Conservation (phyloP, 2,329 filamentous ascomycete species). For the Ilyonectria robusta region DNA sequence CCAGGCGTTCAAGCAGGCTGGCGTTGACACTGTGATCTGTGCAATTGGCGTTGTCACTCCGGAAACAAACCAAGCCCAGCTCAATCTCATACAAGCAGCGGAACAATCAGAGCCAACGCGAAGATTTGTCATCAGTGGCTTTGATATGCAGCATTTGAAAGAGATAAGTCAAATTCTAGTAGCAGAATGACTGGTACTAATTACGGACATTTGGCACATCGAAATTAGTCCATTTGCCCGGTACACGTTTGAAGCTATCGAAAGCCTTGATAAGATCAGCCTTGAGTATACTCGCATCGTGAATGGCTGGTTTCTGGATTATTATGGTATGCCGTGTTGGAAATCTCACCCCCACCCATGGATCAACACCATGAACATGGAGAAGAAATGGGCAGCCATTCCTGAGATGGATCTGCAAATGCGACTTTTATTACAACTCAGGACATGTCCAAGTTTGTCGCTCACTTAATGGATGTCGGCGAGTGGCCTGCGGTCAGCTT, state of each 20-base stretch:
- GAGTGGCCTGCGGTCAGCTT: conserved; percentile 30
- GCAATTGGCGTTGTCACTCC: conserved; percentile 38
- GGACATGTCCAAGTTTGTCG: conserved; percentile 36
- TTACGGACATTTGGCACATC: conserved; percentile 28
- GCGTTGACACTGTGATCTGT: conserved; percentile 35
- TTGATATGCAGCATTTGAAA: conserved; percentile 39
- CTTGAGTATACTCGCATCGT: conserved; percentile 36
- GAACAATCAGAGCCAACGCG: conserved; percentile 14
- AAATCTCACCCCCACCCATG: conserved; percentile 40
- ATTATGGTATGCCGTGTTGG: conserved; percentile 45
- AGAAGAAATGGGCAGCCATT: conserved; percentile 41
- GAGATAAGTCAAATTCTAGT: conserved; percentile 27
- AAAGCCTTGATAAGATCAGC: conserved; percentile 27
- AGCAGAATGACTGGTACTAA: background rate
- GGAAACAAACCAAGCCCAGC: conserved; percentile 37
- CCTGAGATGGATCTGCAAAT: conserved; percentile 29
- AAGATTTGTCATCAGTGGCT: conserved; percentile 42
- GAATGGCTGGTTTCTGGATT: conserved; percentile 47
- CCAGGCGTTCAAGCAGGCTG: conserved; percentile 13
- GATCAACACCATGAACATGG: conserved; percentile 42
- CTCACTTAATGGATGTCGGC: conserved; percentile 34
- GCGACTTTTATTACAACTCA: conserved; percentile 43
- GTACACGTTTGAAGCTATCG: conserved; percentile 44
- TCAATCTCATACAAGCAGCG: conserved; percentile 36
- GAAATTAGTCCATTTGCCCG: conserved; percentile 35